Conservation (phyloP, 129 eudicot species). For the Tanacetum coccineum region DNA sequence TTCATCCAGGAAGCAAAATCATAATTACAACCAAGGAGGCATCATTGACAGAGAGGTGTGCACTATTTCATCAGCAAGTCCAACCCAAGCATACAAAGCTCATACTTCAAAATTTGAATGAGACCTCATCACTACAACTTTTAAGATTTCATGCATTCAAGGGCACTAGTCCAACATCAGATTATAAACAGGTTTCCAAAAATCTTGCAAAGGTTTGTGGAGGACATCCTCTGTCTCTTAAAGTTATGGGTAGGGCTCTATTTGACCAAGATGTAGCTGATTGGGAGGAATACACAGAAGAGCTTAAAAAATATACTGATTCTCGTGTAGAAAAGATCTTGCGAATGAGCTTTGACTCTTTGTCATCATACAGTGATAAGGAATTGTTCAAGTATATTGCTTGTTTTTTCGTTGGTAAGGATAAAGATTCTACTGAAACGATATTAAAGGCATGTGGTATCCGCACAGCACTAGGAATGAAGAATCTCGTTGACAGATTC, state of each 20-base stretch:
- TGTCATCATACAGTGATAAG: constrained; percentile 1
- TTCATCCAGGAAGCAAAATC: constrained; percentile 33
- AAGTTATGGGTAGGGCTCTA: constrained; percentile 19
- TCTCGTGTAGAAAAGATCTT: background rate
- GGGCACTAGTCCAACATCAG: background rate
- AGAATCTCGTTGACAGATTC: constrained; percentile 21
- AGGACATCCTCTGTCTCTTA: constrained; percentile 26
- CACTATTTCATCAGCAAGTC: background rate
- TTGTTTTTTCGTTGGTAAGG: constrained; percentile 19
- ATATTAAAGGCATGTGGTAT: constrained; percentile 14
- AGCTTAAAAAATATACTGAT: background rate
- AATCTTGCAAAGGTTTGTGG: constrained; percentile 3
- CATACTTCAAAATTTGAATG: constrained; percentile 5
- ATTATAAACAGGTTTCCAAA: constrained; percentile 13
- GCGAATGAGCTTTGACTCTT: constrained; percentile 16
- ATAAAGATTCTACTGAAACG: constrained; percentile 4
- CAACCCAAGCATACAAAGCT: constrained; percentile 1
- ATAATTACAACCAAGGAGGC: constrained; percentile 28
- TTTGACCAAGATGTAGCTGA: background rate
- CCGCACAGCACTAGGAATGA: background rate
- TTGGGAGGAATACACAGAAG: constrained; percentile 21
- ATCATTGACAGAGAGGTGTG: background rate
- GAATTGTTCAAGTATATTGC: constrained; percentile 13
- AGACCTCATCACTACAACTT: constrained; percentile 16
- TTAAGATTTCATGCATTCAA: constrained; percentile 36